Conservation (phyloP, 192 early-diverging fungal genomes). For the Backusella psychrophila region DNA sequence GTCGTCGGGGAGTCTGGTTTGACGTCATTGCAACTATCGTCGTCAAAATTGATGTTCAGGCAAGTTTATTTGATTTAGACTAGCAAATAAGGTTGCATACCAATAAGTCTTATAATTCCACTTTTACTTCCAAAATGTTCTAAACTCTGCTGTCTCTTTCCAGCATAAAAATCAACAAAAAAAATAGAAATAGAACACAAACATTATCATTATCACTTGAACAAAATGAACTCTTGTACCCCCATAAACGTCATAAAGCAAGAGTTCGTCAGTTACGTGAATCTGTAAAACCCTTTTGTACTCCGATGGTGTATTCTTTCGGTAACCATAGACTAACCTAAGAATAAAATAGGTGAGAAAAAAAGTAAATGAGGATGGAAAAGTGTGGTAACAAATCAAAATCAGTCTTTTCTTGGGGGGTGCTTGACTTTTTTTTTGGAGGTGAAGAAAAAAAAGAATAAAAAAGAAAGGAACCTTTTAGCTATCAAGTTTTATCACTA, state of each 20-base stretch:
- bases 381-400: neutral
- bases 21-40: neutral
- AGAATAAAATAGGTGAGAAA: neutral
- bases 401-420: neutral
- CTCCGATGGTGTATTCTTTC: neutral
- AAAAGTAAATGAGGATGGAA: neutral
- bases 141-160: neutral
- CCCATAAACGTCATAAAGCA: neutral
- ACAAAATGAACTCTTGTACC: neutral
- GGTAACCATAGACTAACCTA: neutral
- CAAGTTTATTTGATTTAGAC: conserved; percentile 2
- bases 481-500: neutral
- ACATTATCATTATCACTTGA: neutral
- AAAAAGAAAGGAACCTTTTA: neutral
- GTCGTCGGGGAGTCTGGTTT: neutral
- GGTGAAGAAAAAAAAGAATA: neutral
- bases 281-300: neutral
- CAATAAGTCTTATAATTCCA: neutral
- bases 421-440: neutral
- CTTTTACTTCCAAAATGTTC: no score
- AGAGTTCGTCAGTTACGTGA: neutral
- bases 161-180: neutral
- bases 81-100: neutral
- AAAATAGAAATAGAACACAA: neutral
- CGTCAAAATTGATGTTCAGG: neutral